Percentiles rank a stretch among this genome's conserved stretches.
Conservation (phyloP, 2,329 filamentous ascomycete genomes). For the Aplosporella prunicola region DNA sequence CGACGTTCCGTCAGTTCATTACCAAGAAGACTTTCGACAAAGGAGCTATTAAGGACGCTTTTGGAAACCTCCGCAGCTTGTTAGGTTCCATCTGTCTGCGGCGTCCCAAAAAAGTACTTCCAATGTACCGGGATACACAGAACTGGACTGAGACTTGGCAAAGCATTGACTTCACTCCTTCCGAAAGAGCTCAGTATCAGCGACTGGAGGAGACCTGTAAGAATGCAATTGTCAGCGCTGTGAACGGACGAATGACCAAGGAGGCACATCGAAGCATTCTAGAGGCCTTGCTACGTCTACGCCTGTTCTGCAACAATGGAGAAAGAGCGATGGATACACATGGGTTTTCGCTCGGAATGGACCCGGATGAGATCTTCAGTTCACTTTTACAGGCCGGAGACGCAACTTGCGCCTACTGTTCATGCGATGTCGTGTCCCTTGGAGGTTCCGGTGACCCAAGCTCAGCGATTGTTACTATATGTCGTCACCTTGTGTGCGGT, state of each 20-base stretch:
- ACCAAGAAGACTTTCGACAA: conserved; percentile 3
- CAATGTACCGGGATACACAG: neutral
- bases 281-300: conserved; percentile 15
- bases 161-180: conserved; percentile 3
- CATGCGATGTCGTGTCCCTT: conserved; percentile 7
- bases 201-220: conserved; percentile 9
- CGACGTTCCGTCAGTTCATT: conserved; percentile 11
- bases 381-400: conserved; percentile 11
- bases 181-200: conserved; percentile 7
- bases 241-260: neutral
- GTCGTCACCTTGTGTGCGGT: conserved; percentile 6
- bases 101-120: conserved; percentile 11
- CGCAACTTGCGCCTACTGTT: conserved; percentile 10
- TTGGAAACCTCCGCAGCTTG: conserved; percentile 6
- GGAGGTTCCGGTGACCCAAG: conserved; percentile 7
- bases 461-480: conserved; percentile 8
- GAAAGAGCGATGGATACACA: too few species aligned
- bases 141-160: conserved; percentile 5
- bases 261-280: conserved; percentile 12
- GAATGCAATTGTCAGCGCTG: conserved; percentile 4
- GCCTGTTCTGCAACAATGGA: conserved; percentile 21
- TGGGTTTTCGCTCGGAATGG: too few species aligned
- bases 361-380: conserved; percentile 11
- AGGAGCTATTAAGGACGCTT: neutral
- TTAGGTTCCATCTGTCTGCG: conserved; percentile 13